These are phyloP conservation scores for Apiotrichum sp. DNA, from an alignment of 1,284 basidiomycete genomes.

Conservation along the genomic window DNA sequence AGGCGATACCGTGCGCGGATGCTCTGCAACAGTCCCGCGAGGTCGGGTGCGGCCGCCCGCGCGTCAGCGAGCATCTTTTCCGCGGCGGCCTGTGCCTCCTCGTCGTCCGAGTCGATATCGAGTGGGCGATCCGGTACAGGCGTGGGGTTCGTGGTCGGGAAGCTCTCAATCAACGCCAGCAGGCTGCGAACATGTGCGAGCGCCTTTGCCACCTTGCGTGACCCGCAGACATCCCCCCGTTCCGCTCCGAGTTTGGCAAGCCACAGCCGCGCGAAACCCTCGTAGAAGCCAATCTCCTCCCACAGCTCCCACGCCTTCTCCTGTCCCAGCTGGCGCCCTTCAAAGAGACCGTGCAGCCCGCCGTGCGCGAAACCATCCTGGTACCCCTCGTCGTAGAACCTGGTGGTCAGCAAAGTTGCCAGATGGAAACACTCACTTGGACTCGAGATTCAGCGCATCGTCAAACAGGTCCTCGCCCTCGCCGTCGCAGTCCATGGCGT, in stretches of 20 bases:
- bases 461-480: conserved; percentile 11
- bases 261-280: conserved; percentile 76
- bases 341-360: conserved; percentile 78
- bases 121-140: conserved; percentile 14
- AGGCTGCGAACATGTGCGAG: conserved; percentile 61
- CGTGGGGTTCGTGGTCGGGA: conserved; percentile 67
- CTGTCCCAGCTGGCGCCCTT: conserved; percentile 82
- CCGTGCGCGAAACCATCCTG: conserved; percentile 75
- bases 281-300: conserved; percentile 92
- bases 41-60: conserved; percentile 46
- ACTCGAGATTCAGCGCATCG: conserved; percentile 17
- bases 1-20: conserved; percentile 84
- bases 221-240: conserved; percentile 3
- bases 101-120: conserved; percentile 3
- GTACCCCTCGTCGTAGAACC: conserved; percentile 75
- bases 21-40: conserved; percentile 66
- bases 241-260: conserved; percentile 44
- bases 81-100: not conserved
- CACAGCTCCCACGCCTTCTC: conserved; percentile 93
- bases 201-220: conserved; percentile 45
- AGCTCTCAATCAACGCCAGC: conserved; percentile 64
- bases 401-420: conserved; percentile 32
- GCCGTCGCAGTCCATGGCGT: conserved; percentile 8
- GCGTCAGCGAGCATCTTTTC: not conserved
- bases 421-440: conserved; percentile 3